phyloP scores from a whole-genome alignment of 805 yeast genomes.

The Candida saitoana region DNA sequence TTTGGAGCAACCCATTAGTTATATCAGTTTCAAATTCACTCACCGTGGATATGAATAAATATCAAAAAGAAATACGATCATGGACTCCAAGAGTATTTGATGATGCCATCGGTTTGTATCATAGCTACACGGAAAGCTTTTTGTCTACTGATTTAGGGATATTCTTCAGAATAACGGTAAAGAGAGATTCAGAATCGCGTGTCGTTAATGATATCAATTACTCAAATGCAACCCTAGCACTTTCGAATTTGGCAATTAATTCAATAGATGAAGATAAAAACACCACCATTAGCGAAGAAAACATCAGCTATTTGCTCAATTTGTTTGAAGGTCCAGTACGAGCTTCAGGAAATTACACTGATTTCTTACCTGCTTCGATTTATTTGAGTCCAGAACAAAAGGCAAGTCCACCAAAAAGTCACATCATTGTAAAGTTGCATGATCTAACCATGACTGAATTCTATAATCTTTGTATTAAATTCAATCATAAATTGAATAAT shows the following conservation, averaged over 20 bases:
- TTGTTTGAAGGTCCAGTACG: constrained; percentile 57
- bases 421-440: constrained; percentile 52
- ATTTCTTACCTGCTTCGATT: constrained; percentile 42
- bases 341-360: constrained; percentile 34
- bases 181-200: constrained; percentile 56
- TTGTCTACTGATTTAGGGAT: constrained; percentile 31
- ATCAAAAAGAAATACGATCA: background rate
- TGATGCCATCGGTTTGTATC: constrained; percentile 5
- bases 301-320: constrained; percentile 55
- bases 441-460: constrained; percentile 63
- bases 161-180: constrained; percentile 33
- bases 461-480: constrained; percentile 59
- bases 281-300: constrained; percentile 47
- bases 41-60: constrained; percentile 1
- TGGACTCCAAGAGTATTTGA: constrained; percentile 4
- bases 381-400: constrained; percentile 28
- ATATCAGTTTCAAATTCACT: background rate
- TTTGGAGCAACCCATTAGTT: background rate
- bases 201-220: constrained; percentile 54
- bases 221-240: constrained; percentile 61
- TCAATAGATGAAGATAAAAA: constrained; percentile 63
- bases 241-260: constrained; percentile 54
- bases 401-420: constrained; percentile 17
- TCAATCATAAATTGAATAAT: constrained; percentile 61
- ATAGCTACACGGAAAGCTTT: constrained; percentile 20